Evolutionary conservation across 2,329 filamentous ascomycete species (phyloP).

Genomic region (Talaromyces piceae): DNA sequence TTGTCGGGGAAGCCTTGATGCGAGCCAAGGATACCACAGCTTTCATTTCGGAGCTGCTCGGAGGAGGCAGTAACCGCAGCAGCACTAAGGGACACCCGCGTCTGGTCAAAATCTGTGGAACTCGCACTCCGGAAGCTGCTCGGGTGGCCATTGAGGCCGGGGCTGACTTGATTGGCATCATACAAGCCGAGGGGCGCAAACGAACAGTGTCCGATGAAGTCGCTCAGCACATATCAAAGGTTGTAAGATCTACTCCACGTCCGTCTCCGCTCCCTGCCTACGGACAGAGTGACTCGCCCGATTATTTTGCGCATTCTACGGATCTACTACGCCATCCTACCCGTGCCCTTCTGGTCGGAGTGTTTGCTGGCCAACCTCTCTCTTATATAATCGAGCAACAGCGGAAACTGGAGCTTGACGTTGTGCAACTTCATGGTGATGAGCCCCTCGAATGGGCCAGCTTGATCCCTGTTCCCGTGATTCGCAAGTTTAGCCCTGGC

Average conservation of each 20-base stretch:
- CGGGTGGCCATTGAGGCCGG: constrained; percentile 73
- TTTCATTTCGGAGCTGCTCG: constrained; percentile 80
- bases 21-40: constrained; percentile 70
- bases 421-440: constrained; percentile 86
- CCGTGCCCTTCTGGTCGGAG: constrained; percentile 76
- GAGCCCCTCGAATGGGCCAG: constrained; percentile 89
- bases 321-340: constrained; percentile 42
- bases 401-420: constrained; percentile 66
- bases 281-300: constrained; percentile 30
- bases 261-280: constrained; percentile 15
- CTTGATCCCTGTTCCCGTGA: constrained; percentile 84
- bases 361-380: constrained; percentile 87
- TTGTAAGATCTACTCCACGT: constrained; percentile 52
- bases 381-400: constrained; percentile 74
- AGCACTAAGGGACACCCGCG: constrained; percentile 32
- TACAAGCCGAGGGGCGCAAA: constrained; percentile 73
- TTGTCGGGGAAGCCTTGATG: constrained; percentile 96
- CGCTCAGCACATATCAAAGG: constrained; percentile 71
- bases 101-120: constrained; percentile 93
- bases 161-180: constrained; percentile 89
- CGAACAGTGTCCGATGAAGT: constrained; percentile 72
- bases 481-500: constrained; percentile 73
- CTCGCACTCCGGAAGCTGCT: constrained; percentile 73
- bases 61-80: constrained; percentile 34
- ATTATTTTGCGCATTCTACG: constrained; percentile 63